Evolutionary conservation across 345 rosid species (phyloP), one percentile per base, ranked within the genome.

Genomic region (Citrus sp.): DNA sequence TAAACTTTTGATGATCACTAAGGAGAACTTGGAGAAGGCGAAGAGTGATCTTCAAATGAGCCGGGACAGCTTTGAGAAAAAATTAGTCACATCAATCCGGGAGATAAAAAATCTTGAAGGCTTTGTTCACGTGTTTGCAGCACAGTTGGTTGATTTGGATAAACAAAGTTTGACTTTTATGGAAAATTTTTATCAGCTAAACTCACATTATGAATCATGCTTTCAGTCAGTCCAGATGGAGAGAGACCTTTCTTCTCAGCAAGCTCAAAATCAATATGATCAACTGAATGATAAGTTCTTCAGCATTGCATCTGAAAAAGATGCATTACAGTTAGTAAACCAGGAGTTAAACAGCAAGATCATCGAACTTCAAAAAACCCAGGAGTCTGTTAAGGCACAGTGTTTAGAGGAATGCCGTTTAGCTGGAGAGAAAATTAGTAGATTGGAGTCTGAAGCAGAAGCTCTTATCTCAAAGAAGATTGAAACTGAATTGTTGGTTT

Each of bases 401-500:
- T 88, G 88, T 78, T 83, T 89, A 21, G 89, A 86, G 80, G 93
- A 88, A 75, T 72, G 89, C 78, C 84, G 56, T 61, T 71, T 85
- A 70, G 84, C 99, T 72, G 81, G 77, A 80, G 89, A 87, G 83
- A 88, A 83, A 78, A 89, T 93, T 71, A 87, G 75, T 78, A 81
- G 60, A 51, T 82, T 94, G 83, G 91, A 94, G 82, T 80, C 89
- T 61, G 97, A 94, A 85, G 90, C 90, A 60, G 88, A 90, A 82
- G 79, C 32, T 60, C 84, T 94, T 42, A 82, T 83, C 77, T 87
- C 86, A 59, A 89, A 85, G 72, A 87, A 92, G 80, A 87, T 58
- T 61, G 97, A 90, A 76, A 66, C 87, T 79, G 95, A 89, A 76
- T 55, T 75, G 54, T 82, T 88, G 75, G 83, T 92, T 66, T 85